Evolutionary conservation across 2,329 filamentous ascomycete genomes (phyloP), one percentile per base, ranked within the genome.

Genomic region (Hypoxylon sp.): DNA sequence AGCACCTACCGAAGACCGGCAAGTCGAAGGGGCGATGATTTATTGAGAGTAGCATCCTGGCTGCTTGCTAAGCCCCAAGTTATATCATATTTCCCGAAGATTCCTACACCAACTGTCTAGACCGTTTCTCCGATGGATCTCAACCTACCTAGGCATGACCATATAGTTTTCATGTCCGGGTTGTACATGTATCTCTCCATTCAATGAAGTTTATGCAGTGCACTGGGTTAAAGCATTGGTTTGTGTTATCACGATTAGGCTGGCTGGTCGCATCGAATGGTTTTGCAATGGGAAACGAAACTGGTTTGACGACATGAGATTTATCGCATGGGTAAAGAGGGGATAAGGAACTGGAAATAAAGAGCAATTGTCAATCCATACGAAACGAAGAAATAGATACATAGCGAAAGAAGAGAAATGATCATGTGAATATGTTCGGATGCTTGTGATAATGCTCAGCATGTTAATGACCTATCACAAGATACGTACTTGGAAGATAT

Each of bases 1-100:
- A 83, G 10, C 56, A 60, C 28, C 36, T 76, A 21, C 75, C 75
- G 0, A 60, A 55, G 21, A 70, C 65, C 2, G 58, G 48, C 30
- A 73, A 70, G 51, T 45, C 65, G 2, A 72, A 68, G 34, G 50
- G 50, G 36, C 50, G 60, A 51, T 67, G 57, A 68, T 65, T 9
- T 38, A 45, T 2, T 49, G 56, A 46, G 25, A 21, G 11, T 14
- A 60, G 9, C 25, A 36, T 25, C 55, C 38, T 25, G 14, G 7
- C 34, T 36, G 19, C 41, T 53, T 19, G 10, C 25, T 36, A 21
- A 36, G 28, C 25, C 21, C 23, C 23, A 28, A 55, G 32, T 43
- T 60, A 43, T 38, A 43, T 21, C 7, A 56, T 46, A 19, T 56
- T 34, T 56, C 11, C 41, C 19, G 28, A 56, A n/a, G 13, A 23